Conservation (phyloP, 768 basidiomycete genomes). For the Lentinula sp. region DNA sequence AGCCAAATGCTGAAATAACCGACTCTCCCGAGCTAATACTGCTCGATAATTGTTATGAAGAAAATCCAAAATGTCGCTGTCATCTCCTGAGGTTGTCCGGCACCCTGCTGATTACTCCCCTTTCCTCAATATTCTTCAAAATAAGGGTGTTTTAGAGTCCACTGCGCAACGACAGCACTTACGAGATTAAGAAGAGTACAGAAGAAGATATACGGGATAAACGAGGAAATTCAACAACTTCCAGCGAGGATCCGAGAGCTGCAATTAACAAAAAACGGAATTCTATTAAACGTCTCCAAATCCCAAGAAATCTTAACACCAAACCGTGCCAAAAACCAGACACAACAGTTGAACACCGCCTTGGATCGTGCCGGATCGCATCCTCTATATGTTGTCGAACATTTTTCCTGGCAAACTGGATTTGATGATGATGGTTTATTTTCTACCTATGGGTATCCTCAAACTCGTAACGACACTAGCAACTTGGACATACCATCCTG, state of each 20-base stretch:
- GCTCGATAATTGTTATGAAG: too few relatives aligned
- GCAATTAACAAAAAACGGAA: not conserved
- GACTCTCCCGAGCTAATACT: not conserved
- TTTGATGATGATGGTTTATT: not conserved
- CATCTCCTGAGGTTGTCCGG: too few relatives aligned
- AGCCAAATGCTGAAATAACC: not conserved
- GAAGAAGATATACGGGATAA: not conserved
- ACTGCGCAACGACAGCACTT: not conserved
- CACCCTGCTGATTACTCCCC: not conserved
- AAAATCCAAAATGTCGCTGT: too few relatives aligned
- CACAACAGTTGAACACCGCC: not conserved
- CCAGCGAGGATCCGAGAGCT: not conserved
- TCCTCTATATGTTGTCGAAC: not conserved
- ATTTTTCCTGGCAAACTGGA: not conserved
- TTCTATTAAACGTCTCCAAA: not conserved
- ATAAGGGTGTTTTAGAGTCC: not conserved
- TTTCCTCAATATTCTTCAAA: not conserved
- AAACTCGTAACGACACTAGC: not conserved
- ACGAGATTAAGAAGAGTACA: not conserved
- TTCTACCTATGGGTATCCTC: not conserved
- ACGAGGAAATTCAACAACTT: not conserved
- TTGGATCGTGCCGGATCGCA: not conserved
- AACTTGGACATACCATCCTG: not conserved
- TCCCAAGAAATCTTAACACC: not conserved
- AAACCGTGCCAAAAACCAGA: not conserved